Evolutionary conservation across 768 basidiomycete species (phyloP).

Genomic region (Cystofilobasidium capitatum): DNA sequence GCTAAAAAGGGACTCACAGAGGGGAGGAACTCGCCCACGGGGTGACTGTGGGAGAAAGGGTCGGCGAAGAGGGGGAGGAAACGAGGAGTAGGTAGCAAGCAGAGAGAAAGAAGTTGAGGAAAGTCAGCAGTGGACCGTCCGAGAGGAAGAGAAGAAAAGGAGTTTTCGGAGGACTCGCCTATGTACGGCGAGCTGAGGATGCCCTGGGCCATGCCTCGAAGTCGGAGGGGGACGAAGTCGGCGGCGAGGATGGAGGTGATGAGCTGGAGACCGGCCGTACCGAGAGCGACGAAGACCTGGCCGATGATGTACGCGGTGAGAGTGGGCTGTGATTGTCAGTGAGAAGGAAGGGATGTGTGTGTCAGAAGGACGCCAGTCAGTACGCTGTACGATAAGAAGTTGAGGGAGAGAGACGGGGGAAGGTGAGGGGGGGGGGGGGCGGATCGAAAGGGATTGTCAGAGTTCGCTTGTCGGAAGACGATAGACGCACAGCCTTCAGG

Average conservation of each 20-base stretch:
- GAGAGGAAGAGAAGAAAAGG: too few species aligned
- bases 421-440: too few species aligned
- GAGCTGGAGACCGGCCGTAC: neutral
- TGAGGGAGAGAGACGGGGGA: too few species aligned
- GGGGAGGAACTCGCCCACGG: constrained; percentile 32
- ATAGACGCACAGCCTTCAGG: constrained; percentile 20
- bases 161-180: neutral
- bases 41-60: constrained; percentile 38
- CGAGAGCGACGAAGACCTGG: neutral
- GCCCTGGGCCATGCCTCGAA: constrained; percentile 9
- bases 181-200: neutral
- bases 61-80: too few species aligned
- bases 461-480: constrained; percentile 18
- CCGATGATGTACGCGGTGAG: constrained; percentile 28
- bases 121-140: neutral
- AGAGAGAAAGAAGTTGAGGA: neutral
- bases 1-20: too few species aligned
- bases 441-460: too few species aligned
- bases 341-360: constrained; percentile 4
- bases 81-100: constrained; percentile 22
- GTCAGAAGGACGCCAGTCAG: too few species aligned
- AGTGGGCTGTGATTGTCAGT: constrained; percentile 34
- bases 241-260: constrained; percentile 7
- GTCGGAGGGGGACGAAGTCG: neutral
- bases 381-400: too few species aligned